Evolutionary conservation across 2,329 filamentous ascomycete genomes (phyloP).

Genomic region (Diaporthe eres): DNA sequence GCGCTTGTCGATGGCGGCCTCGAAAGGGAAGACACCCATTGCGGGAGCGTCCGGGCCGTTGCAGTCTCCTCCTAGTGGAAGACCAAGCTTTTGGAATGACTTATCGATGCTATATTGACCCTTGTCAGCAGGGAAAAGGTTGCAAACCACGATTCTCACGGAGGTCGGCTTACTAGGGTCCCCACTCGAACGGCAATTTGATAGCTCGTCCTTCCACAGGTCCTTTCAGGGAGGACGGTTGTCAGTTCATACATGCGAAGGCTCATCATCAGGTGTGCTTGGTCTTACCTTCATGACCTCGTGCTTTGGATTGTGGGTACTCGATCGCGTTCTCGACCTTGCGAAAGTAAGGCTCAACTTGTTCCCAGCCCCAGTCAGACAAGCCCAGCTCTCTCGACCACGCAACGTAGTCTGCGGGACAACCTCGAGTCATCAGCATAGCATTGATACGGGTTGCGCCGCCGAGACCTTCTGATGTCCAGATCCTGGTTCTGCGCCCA

Average conservation of each 20-base stretch:
- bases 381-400: constrained; percentile 50
- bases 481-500: constrained; percentile 43
- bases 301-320: constrained; percentile 40
- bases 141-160: neutral
- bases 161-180: neutral
- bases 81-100: constrained; percentile 46
- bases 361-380: constrained; percentile 52
- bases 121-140: neutral
- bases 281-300: constrained; percentile 47
- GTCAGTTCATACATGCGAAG: neutral
- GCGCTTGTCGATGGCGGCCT: constrained; percentile 47
- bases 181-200: neutral
- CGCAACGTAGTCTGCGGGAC: constrained; percentile 48
- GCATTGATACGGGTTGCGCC: constrained; percentile 52
- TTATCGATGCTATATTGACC: constrained; percentile 44
- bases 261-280: neutral
- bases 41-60: constrained; percentile 49
- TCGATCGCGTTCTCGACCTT: constrained; percentile 48
- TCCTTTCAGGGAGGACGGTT: neutral
- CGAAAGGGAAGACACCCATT: constrained; percentile 49
- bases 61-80: constrained; percentile 46
- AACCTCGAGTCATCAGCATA: constrained; percentile 50
- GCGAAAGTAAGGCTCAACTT: constrained; percentile 52
- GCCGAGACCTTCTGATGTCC: constrained; percentile 50
- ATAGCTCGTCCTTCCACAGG: neutral